phyloP scores from a whole-genome alignment of 108 stramenopile genomes.

The Asterionellopsis glacialis region DNA sequence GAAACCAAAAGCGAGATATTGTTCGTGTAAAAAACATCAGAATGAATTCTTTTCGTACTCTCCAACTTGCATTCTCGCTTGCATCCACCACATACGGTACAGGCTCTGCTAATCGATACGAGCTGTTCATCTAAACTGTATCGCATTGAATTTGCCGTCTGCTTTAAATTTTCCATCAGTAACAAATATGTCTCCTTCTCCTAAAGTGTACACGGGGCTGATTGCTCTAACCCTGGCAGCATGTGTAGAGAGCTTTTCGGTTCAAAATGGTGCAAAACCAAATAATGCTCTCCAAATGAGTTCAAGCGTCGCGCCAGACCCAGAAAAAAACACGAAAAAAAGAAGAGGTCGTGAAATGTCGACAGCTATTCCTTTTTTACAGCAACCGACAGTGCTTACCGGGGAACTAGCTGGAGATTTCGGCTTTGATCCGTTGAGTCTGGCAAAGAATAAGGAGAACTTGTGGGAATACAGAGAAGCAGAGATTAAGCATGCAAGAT shows the following conservation, averaged over 20 bases:
- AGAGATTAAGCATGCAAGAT: slow-evolving; percentile 83
- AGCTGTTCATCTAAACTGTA: no score
- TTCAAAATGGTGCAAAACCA: neutral
- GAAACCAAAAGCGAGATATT: no score
- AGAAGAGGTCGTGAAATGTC: slow-evolving; percentile 19
- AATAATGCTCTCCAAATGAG: neutral
- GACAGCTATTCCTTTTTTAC: slow-evolving; percentile 63
- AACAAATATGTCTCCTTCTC: no score
- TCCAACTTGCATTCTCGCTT: no score
- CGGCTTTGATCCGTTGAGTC: slow-evolving; percentile 85
- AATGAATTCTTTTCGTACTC: no score
- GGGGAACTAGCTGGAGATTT: slow-evolving; percentile 70
- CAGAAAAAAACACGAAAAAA: neutral
- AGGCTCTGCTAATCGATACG: no score
- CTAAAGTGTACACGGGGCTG: no score
- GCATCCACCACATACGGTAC: no score
- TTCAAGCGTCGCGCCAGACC: neutral
- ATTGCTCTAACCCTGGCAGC: neutral
- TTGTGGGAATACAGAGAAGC: slow-evolving; percentile 70
- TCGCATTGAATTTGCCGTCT: no score
- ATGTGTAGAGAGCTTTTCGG: neutral
- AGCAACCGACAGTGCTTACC: slow-evolving; percentile 41
- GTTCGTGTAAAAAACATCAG: no score
- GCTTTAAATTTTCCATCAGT: no score
- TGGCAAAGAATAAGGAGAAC: slow-evolving; percentile 46